Conservation (phyloP, 2,329 filamentous ascomycete species). For the Fusarium veterinarium region DNA sequence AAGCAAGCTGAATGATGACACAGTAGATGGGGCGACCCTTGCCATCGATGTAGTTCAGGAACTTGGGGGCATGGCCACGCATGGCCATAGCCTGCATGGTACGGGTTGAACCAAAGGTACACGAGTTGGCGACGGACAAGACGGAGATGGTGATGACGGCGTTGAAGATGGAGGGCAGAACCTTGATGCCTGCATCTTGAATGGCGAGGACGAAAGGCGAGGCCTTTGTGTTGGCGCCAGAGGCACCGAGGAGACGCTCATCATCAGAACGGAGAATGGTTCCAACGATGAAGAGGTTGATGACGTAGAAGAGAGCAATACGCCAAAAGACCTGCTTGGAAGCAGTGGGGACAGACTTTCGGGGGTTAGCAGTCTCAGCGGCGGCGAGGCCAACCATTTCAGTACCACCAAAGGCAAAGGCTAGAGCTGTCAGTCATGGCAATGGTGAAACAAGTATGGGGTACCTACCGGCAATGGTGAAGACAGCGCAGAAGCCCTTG, state of each 20-base stretch:
- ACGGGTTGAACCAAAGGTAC: slow-evolving; percentile 90
- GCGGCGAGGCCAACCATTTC: slow-evolving; percentile 82
- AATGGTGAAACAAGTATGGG: rapidly evolving
- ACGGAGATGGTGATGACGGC: slow-evolving; percentile 95
- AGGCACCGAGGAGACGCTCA: slow-evolving; percentile 66
- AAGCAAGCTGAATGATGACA: slow-evolving; percentile 72
- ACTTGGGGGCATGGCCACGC: slow-evolving; percentile 81
- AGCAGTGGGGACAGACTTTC: slow-evolving; percentile 84
- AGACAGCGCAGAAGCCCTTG: slow-evolving; percentile 81
- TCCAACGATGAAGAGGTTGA: slow-evolving; percentile 83
- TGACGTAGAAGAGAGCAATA: slow-evolving; percentile 89
- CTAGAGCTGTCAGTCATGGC: neutral
- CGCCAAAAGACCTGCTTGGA: slow-evolving; percentile 97
- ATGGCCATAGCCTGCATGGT: slow-evolving; percentile 91
- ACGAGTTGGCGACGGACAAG: slow-evolving; percentile 89
- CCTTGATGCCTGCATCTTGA: slow-evolving; percentile 81
- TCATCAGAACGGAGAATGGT: slow-evolving; percentile 82
- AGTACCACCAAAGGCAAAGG: slow-evolving; percentile 78
- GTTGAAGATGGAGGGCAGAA: slow-evolving; percentile 90
- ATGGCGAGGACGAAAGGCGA: slow-evolving; percentile 96
- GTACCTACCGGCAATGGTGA: slow-evolving; percentile 70
- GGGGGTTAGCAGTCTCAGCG: slow-evolving; percentile 79
- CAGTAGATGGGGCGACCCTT: slow-evolving; percentile 82
- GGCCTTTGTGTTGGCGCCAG: slow-evolving; percentile 73
- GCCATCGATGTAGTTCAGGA: slow-evolving; percentile 84